Base-by-base conservation (phyloP, 2,329 filamentous ascomycete genomes). In the Mollisiaceae sp. region DNA sequence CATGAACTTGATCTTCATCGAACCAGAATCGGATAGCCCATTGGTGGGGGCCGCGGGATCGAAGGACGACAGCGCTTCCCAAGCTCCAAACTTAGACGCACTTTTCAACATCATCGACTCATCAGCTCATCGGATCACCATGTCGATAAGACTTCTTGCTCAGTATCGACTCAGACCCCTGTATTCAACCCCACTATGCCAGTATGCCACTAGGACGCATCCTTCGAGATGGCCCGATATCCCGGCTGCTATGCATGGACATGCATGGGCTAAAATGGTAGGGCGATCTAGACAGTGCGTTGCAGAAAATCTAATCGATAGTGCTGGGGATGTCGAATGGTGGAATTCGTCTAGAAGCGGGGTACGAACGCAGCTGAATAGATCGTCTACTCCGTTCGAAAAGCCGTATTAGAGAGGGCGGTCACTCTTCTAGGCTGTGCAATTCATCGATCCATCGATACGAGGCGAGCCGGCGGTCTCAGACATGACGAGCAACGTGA, bases 231-330 rank as follows among this genome's bases (percentile, higher is more conserved):
- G 50, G 50, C 50, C 50, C 50, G 50, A 54, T 54, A 35, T 15
- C n/a, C 50, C 50, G 50, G 50, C 11, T 32, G 24, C 22, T 54
- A 54, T 14, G 6, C 9, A 32, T 54, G 32, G 50, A 27, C 50
- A 54, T 54, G 50, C 22, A 54, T 12, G 14, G n/a, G 4, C 50
- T 54, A 54, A 32, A 4, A 24, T 54, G 32, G 50, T 24, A 24
- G 45, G 45, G 12, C 50, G 22, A 27, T 24, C 24, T 24, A 54
- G 50, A 35, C 24, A 54, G 24, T 35, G 50, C 50, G 24, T 20
- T 35, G 50, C 22, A 32, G 22, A 27, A 32, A n/a, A 8, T 47
- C 38, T 54, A 5, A 54, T 54, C 50, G 50, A 54, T 54, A 54
- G 50, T 54, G 15, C 11, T 20, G 45, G 45, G 6, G 45, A 24